Evolutionary conservation across 169 alveolate genomes (phyloP), one percentile per base, ranked within the genome.

Genomic region (Plasmodium chabaudi): DNA sequence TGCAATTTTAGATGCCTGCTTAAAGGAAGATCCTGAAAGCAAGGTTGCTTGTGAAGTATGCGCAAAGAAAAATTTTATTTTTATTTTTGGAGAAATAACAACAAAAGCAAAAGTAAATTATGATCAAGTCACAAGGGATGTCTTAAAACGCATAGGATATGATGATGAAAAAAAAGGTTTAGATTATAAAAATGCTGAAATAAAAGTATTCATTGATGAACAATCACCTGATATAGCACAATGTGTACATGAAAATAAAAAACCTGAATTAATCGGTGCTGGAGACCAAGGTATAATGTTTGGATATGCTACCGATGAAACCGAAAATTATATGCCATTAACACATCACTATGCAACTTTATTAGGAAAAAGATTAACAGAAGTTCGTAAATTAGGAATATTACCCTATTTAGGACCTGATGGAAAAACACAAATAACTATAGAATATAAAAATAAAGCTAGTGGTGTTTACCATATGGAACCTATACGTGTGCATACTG

Each of bases 231-330:
- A 99, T 87, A 98, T 98, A 42, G 99, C 99, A 1, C 96, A 96
- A 59, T 99, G 99, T 63, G 99, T 99, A 19, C 99, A 98, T 88
- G 97, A 91, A 53, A 95, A 96, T 71, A 98, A 97, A 84, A 92
- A 90, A 7, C 97, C 94, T 13, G 99, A 70, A 69, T 74, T 60
- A 34, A 34, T 56, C 27, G 67, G 74, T n/a, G 82, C 86, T 42
- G 99, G 99, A 12, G 99, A 98, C 74, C 99, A 99, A 95, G 99
- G 99, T 42, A 96, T 97, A 84, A 98, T 99, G 99, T 98, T 99
- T 92, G 99, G 99, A 13, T 99, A 98, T 93, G 99, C 99, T 57
- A 95, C 99, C 53, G 98, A 98, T 94, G 99, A 99, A 94, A 98
- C 99, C 2, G 96, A 97, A 39, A 99, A 97, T 88, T 91, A 96